phyloP scores from a whole-genome alignment of 164 flowering plant genomes.

The Paratinospora sagittata region DNA sequence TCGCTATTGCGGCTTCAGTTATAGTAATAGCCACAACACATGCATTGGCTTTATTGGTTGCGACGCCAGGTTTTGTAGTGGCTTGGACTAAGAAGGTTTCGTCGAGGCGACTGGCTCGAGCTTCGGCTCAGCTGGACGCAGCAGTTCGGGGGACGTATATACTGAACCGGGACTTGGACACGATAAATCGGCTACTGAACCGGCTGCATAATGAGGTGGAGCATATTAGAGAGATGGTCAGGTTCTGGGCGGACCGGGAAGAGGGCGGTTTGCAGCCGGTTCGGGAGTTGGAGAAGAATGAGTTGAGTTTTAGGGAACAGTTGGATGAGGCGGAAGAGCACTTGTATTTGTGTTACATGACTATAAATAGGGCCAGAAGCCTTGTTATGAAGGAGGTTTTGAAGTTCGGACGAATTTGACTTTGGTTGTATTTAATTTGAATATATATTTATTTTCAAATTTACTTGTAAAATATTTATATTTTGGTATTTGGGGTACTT shows the following conservation, averaged over 20 bases:
- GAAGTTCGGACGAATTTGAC: conserved; percentile 20
- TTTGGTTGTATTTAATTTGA: neutral
- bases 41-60: conserved; percentile 34
- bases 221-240: conserved; percentile 30
- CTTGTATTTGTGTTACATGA: conserved; percentile 67
- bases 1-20: conserved; percentile 41
- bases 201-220: conserved; percentile 61
- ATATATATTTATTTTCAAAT: too few relatives aligned
- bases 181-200: conserved; percentile 53
- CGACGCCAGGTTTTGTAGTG: conserved; percentile 34
- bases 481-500: too few relatives aligned
- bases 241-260: conserved; percentile 35
- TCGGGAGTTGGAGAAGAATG: conserved; percentile 37
- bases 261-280: conserved; percentile 30
- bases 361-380: conserved; percentile 60
- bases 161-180: conserved; percentile 60
- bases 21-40: conserved; percentile 35
- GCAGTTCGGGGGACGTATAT: conserved; percentile 69
- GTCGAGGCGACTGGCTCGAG: conserved; percentile 17
- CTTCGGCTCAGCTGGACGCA: conserved; percentile 51
- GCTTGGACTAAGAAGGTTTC: conserved; percentile 30
- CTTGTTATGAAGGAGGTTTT: conserved; percentile 49
- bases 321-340: conserved; percentile 76
- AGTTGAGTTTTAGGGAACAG: conserved; percentile 46
- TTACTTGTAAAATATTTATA: too few relatives aligned